A percentile compares a stretch with the other conserved stretches of the same genome.
Evolutionary conservation across 2,329 filamentous ascomycete genomes (phyloP).

Genomic region (Ceratocystis colombiana): DNA sequence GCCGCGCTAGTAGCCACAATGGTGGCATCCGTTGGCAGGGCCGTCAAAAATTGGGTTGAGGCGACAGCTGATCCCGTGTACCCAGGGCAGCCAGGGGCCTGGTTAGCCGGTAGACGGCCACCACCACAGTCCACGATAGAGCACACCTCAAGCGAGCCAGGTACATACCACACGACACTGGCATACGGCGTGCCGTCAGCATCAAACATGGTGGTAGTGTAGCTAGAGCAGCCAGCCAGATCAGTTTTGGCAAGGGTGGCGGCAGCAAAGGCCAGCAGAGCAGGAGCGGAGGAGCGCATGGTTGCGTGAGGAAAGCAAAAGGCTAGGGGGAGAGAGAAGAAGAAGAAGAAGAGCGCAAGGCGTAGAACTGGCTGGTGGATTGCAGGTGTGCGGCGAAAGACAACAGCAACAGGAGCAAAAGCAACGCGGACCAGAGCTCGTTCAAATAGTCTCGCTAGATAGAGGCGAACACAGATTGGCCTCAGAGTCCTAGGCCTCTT

Average conservation of each 20-base stretch:
- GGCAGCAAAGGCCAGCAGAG: conserved; percentile 32
- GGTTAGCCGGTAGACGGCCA: conserved; percentile 54
- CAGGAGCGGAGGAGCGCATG: conserved; percentile 28
- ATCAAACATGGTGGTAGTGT: conserved; percentile 32
- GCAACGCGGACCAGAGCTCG: conserved; percentile 1
- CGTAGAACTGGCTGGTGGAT: neutral
- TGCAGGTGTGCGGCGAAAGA: neutral
- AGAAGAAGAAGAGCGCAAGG: neutral
- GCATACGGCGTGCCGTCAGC: conserved; percentile 34
- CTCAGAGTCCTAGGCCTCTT: neutral
- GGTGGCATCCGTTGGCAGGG: conserved; percentile 8
- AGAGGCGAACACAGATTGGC: neutral
- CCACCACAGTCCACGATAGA: conserved; percentile 56
- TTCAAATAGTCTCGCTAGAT: neutral
- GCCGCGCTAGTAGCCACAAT: neutral
- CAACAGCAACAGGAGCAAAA: neutral
- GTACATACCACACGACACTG: conserved; percentile 49
- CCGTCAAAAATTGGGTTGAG: conserved; percentile 40
- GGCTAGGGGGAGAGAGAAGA: neutral
- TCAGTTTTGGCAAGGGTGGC: conserved; percentile 37
- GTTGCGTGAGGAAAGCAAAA: neutral
- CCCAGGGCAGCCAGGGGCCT: conserved; percentile 48
- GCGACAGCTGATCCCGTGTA: conserved; percentile 49
- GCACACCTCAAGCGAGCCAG: conserved; percentile 55
- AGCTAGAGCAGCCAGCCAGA: conserved; percentile 37